A percentile compares a stretch with the other conserved stretches of the same genome.
These are phyloP conservation scores for Acrodontium crateriforme DNA, from an alignment of 2,329 filamentous ascomycete species.

Conservation along the genomic window DNA sequence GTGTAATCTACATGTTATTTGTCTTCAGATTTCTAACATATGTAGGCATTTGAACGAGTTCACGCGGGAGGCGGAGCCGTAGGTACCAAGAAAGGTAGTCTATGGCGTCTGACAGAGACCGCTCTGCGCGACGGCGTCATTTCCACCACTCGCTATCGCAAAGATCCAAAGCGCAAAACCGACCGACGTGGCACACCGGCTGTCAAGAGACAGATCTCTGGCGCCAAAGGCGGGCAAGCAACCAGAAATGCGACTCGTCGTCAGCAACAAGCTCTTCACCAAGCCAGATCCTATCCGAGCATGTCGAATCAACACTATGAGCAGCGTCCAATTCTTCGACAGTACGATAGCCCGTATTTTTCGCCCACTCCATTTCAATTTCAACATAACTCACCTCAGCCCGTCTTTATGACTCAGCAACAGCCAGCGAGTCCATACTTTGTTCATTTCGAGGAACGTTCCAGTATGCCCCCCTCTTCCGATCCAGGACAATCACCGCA, in stretches of 20 bases:
- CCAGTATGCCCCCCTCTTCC: no score
- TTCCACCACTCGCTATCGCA: conserved; percentile 58
- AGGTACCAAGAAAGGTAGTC: conserved; percentile 48
- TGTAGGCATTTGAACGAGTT: conserved; percentile 22
- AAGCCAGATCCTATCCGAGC: no score
- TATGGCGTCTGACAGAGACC: conserved; percentile 64
- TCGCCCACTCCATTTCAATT: no score
- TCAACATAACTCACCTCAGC: no score
- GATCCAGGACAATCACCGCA: no score
- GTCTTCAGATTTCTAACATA: background rate
- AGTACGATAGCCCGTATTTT: no score
- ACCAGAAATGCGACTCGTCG: conserved; percentile 19
- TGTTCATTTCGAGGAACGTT: no score
- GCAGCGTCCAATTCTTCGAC: no score
- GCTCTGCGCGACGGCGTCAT: conserved; percentile 60
- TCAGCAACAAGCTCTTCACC: no score
- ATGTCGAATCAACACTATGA: no score
- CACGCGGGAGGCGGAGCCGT: conserved; percentile 1
- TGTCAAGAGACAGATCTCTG: conserved; percentile 30
- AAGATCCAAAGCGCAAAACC: conserved; percentile 31
- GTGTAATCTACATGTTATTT: conserved; percentile 20
- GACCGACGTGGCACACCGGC: conserved; percentile 16
- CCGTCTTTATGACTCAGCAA: no score
- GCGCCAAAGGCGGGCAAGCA: conserved; percentile 32
- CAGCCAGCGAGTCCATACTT: no score